Evolutionary conservation across 176 grass and related monocot genomes (phyloP).

Genomic region (Raddia guianensis): DNA sequence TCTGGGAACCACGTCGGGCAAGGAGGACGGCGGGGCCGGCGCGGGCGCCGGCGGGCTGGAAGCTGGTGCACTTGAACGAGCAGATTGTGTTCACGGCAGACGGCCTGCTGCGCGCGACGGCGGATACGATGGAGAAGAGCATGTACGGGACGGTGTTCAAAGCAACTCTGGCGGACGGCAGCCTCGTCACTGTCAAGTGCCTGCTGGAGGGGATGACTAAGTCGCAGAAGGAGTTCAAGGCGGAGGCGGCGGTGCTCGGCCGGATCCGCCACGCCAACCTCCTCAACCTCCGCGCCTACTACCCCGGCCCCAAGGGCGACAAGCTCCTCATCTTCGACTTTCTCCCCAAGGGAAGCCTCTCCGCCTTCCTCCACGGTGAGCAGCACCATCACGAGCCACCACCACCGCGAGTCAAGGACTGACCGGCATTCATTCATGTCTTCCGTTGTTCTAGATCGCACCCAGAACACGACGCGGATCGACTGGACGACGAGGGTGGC

Average conservation of each 20-base stretch:
- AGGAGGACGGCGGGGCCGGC: constrained; percentile 41
- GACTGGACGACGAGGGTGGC: constrained; percentile 65
- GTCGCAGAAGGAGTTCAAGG: constrained; percentile 68
- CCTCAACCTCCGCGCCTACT: constrained; percentile 61
- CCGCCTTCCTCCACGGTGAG: constrained; percentile 60
- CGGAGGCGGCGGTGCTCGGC: constrained; percentile 57
- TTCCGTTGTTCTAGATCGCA: constrained; percentile 6
- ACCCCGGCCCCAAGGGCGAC: constrained; percentile 75
- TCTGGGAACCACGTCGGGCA: neutral
- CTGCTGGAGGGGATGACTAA: constrained; percentile 82
- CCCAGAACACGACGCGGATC: constrained; percentile 45
- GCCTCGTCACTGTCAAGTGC: constrained; percentile 64
- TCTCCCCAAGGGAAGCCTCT: constrained; percentile 67
- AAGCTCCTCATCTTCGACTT: constrained; percentile 75
- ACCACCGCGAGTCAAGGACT: too few relatives aligned
- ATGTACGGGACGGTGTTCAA: constrained; percentile 74
- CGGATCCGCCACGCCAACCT: constrained; percentile 58
- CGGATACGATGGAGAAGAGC: constrained; percentile 75
- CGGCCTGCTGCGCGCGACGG: constrained; percentile 71
- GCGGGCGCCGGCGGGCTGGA: constrained; percentile 60
- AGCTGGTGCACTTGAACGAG: constrained; percentile 77
- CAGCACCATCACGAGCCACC: constrained; percentile 11
- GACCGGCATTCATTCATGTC: too few relatives aligned
- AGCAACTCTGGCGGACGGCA: constrained; percentile 71
- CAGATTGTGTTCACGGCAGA: constrained; percentile 68